Conservation (phyloP, 2,329 filamentous ascomycete genomes). For the Hortaea sp. region DNA sequence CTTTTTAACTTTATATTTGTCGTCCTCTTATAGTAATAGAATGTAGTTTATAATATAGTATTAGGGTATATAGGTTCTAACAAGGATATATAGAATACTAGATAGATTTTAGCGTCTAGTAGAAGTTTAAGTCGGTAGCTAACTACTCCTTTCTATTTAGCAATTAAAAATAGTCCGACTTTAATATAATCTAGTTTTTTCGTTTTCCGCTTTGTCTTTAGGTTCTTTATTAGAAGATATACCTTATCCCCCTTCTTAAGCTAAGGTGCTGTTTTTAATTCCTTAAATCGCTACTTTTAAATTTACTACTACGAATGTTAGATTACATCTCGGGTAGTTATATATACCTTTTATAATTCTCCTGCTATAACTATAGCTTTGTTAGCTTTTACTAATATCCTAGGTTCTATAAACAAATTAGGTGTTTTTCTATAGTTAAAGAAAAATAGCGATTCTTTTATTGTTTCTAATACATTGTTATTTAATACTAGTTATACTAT, state of each 20-base stretch:
- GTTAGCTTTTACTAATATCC: background rate
- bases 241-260: slow-evolving; percentile 11
- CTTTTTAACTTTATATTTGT: background rate
- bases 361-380: slow-evolving; percentile 1
- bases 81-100: slow-evolving; percentile 1
- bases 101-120: background rate
- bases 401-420: slow-evolving; percentile 1
- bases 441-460: slow-evolving; percentile 11
- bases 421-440: slow-evolving; percentile 8
- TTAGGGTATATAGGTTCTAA: background rate
- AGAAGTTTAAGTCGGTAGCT: slow-evolving; percentile 1
- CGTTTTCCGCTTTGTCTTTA: slow-evolving; percentile 5
- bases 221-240: slow-evolving; percentile 9
- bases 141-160: background rate
- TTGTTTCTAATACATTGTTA: slow-evolving; percentile 9
- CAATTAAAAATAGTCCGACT: slow-evolving; percentile 7
- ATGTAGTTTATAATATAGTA: background rate
- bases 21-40: background rate
- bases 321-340: background rate
- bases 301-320: background rate
- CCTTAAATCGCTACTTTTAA: background rate
- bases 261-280: slow-evolving; percentile 4
- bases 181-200: slow-evolving; percentile 11
- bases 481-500: slow-evolving; percentile 20
- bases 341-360: background rate